phyloP scores from a whole-genome alignment of 2,329 filamentous ascomycete species.

The Aspergillus niger region DNA sequence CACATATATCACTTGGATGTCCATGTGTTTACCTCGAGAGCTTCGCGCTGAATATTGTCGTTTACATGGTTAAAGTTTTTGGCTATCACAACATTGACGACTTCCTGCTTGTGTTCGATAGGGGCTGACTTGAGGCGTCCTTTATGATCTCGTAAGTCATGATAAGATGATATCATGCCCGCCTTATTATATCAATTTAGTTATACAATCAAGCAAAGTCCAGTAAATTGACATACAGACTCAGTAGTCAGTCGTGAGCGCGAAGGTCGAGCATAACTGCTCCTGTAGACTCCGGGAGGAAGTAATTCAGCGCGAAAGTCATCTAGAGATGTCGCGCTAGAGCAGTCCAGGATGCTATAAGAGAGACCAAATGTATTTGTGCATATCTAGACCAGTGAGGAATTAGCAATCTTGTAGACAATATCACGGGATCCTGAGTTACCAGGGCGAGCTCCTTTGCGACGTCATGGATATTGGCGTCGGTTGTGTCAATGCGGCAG shows the following conservation, averaged over 20 bases:
- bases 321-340: constrained; percentile 72
- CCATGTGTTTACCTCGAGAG: constrained; percentile 52
- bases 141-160: not conserved
- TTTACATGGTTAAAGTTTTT: constrained; percentile 74
- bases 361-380: constrained; percentile 71
- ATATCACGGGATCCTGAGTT: constrained; percentile 15
- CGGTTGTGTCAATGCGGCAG: constrained; percentile 78
- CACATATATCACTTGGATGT: not conserved
- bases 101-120: constrained; percentile 48
- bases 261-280: constrained; percentile 1
- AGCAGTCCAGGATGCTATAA: constrained; percentile 71
- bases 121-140: not conserved
- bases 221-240: constrained; percentile 19
- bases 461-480: constrained; percentile 65
- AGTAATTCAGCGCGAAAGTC: constrained; percentile 76
- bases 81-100: constrained; percentile 82
- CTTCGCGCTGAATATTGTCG: constrained; percentile 81
- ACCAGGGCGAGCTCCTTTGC: constrained; percentile 73
- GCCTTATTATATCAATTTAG: not conserved
- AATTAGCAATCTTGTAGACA: not conserved
- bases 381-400: constrained; percentile 58
- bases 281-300: constrained; percentile 32
- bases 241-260: constrained; percentile 3
- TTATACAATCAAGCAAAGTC: not conserved
- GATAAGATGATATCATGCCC: not conserved